Percentiles rank a stretch among this genome's conserved stretches.
Conservation (phyloP, 2,329 filamentous ascomycete species). For the Cladorrhinum sp. region DNA sequence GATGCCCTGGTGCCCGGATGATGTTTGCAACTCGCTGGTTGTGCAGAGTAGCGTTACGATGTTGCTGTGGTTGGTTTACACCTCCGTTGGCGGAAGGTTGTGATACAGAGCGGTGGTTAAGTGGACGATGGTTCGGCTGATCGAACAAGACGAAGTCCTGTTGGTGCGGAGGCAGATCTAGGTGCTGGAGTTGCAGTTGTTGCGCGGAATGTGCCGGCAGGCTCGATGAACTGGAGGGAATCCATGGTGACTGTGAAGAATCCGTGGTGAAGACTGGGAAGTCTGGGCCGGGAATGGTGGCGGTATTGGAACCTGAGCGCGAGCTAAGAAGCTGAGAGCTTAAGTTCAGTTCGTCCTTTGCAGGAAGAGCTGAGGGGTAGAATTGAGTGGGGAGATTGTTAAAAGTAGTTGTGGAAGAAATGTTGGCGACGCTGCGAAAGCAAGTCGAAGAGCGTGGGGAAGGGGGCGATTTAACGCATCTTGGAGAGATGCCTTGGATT, state of each 20-base stretch:
- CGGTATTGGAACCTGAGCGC: slow-evolving; percentile 57
- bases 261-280: slow-evolving; percentile 78
- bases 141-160: slow-evolving; percentile 81
- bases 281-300: slow-evolving; percentile 64
- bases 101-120: slow-evolving; percentile 39
- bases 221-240: slow-evolving; percentile 64
- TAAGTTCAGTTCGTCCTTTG: slow-evolving; percentile 65
- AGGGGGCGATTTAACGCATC: slow-evolving; percentile 57
- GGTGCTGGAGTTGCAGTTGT: slow-evolving; percentile 45
- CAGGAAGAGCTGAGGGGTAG: slow-evolving; percentile 50
- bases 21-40: slow-evolving; percentile 59
- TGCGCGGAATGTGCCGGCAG: slow-evolving; percentile 62
- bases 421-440: slow-evolving; percentile 47
- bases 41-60: slow-evolving; percentile 47
- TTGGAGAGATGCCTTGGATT: slow-evolving; percentile 45
- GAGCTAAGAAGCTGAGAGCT: slow-evolving; percentile 56
- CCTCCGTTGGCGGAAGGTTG: slow-evolving; percentile 39
- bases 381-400: slow-evolving; percentile 47
- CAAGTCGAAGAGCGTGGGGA: slow-evolving; percentile 33
- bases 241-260: slow-evolving; percentile 74
- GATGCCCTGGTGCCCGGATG: slow-evolving; percentile 56
- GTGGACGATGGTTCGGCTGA: slow-evolving; percentile 46
- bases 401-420: slow-evolving; percentile 42
- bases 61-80: slow-evolving; percentile 44
- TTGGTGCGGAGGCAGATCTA: slow-evolving; percentile 50